A percentile compares a stretch with the other conserved stretches of the same genome.
Evolutionary conservation across 2,329 filamentous ascomycete species (phyloP).

Genomic region (Xylaria sp.): DNA sequence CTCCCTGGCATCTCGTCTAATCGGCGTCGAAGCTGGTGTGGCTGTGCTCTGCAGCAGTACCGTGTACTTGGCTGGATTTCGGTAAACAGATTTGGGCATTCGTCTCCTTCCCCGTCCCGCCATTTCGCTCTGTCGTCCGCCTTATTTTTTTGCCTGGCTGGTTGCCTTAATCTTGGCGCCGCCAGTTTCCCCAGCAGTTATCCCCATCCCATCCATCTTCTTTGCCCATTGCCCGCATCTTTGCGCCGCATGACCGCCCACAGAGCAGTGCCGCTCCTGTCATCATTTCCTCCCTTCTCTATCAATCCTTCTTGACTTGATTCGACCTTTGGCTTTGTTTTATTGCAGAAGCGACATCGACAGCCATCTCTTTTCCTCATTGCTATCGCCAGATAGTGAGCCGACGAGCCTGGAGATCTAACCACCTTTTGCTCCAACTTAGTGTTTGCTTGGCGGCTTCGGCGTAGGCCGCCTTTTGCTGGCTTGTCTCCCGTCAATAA

Average conservation of each 20-base stretch:
- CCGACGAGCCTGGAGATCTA: conserved; percentile 1
- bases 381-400: neutral
- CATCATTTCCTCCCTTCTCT: conserved; percentile 10
- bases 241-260: conserved; percentile 12
- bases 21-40: conserved; percentile 1
- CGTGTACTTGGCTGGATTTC: conserved; percentile 9
- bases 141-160: conserved; percentile 38
- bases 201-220: too few species aligned
- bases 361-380: neutral
- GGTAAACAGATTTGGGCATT: conserved; percentile 17
- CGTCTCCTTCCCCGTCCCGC: neutral
- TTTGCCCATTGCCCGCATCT: neutral
- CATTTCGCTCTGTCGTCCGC: conserved; percentile 27
- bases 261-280: conserved; percentile 18
- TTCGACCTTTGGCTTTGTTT: conserved; percentile 11
- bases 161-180: conserved; percentile 40
- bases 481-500: neutral
- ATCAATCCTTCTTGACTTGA: conserved; percentile 12
- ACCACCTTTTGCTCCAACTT: neutral
- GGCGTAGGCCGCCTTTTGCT: neutral
- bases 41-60: conserved; percentile 12
- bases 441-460: conserved; percentile 23
- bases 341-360: conserved; percentile 11
- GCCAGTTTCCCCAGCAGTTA: conserved; percentile 4
- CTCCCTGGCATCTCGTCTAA: neutral